phyloP scores from a whole-genome alignment of 371 early-diverging fungal species.

The Lichtheimia corymbifera region DNA sequence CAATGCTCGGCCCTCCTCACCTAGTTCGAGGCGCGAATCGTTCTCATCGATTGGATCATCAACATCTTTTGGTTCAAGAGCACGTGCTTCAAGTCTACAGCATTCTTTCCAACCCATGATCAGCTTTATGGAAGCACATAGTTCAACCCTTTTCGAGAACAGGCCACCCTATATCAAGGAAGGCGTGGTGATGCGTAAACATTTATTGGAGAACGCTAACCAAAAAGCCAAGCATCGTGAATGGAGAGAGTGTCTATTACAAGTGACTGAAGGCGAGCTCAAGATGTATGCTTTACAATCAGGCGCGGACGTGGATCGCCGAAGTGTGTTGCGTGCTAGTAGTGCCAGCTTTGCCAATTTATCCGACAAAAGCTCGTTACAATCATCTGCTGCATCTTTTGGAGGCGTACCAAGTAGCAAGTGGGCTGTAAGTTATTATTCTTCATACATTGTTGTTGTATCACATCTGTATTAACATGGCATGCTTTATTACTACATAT shows the following conservation, averaged over 20 bases:
- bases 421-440: slow-evolving; percentile 36
- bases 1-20: slow-evolving; percentile 20
- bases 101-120: slow-evolving; percentile 24
- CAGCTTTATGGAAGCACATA: slow-evolving; percentile 24
- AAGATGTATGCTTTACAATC: slow-evolving; percentile 68
- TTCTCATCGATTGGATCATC: slow-evolving; percentile 23
- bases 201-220: slow-evolving; percentile 73
- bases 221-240: slow-evolving; percentile 81
- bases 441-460: slow-evolving; percentile 10
- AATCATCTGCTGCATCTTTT: slow-evolving; percentile 11
- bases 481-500: neutral
- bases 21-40: slow-evolving; percentile 18
- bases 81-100: slow-evolving; percentile 10
- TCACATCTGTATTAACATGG: slow-evolving; percentile 30
- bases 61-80: slow-evolving; percentile 16
- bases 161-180: slow-evolving; percentile 62
- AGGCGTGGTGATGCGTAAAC: slow-evolving; percentile 86
- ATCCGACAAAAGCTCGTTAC: slow-evolving; percentile 31
- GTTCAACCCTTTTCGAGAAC: slow-evolving; percentile 25
- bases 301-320: slow-evolving; percentile 19
- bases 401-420: slow-evolving; percentile 19
- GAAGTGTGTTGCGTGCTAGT: slow-evolving; percentile 30
- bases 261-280: slow-evolving; percentile 75
- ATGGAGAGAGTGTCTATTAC: slow-evolving; percentile 84
- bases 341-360: slow-evolving; percentile 37